Conservation (phyloP, 2,329 filamentous ascomycete species). For the Paraphaeosphaeria sporulosa region DNA sequence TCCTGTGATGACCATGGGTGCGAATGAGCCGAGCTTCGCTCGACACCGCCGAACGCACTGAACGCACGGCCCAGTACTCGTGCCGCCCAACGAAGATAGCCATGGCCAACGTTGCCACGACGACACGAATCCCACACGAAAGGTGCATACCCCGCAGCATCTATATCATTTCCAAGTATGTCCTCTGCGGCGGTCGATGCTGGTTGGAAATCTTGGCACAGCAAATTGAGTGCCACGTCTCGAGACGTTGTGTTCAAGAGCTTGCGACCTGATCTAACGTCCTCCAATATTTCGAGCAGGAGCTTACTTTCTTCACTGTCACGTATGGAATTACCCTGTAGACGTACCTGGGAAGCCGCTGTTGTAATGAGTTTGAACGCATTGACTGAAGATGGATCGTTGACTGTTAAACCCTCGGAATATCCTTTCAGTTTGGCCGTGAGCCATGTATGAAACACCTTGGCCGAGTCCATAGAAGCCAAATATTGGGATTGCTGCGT, state of each 20-base stretch:
- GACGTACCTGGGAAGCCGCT: constrained; percentile 72
- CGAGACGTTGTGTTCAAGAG: constrained; percentile 76
- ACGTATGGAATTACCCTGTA: constrained; percentile 72
- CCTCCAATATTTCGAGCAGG: constrained; percentile 79
- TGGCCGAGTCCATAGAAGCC: constrained; percentile 77
- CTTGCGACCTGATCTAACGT: constrained; percentile 67
- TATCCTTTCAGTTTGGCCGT: constrained; percentile 70
- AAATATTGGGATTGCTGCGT: constrained; percentile 86
- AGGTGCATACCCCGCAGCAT: constrained; percentile 68
- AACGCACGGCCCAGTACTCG: constrained; percentile 82
- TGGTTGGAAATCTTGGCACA: constrained; percentile 77
- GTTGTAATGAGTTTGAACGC: constrained; percentile 73
- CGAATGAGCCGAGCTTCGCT: constrained; percentile 41
- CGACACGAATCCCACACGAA: constrained; percentile 80
- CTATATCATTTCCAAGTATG: constrained; percentile 71
- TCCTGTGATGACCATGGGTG: constrained; percentile 36
- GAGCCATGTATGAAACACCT: constrained; percentile 81
- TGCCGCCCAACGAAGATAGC: constrained; percentile 85
- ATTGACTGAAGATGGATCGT: constrained; percentile 46
- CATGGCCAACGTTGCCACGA: constrained; percentile 66
- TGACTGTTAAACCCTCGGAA: constrained; percentile 30
- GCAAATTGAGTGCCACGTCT: constrained; percentile 72
- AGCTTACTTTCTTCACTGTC: constrained; percentile 80
- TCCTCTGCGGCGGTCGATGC: constrained; percentile 68
- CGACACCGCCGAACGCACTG: constrained; percentile 70